Evolutionary conservation across 345 rosid genomes (phyloP), one percentile per base, ranked within the genome.

Genomic region (Cardamine occulta): DNA sequence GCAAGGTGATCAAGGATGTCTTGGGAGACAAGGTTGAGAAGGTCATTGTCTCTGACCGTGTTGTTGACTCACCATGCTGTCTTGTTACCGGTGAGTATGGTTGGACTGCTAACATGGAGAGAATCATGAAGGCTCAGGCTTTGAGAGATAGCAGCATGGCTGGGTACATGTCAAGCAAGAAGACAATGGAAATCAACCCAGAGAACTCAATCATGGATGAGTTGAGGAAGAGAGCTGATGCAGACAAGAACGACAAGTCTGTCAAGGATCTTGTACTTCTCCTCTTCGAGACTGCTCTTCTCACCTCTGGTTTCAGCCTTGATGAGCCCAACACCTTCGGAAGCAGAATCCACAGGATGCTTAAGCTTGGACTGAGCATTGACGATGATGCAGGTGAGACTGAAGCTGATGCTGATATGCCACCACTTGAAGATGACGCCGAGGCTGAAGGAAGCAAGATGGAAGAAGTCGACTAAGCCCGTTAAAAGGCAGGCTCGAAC

Each of bases 101-200:
- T 0, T 88, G 97, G 96, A 89, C 93, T 0, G 96, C 97, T 9
- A 89, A 91, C 87, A 91, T 91, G 97, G 96, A 91, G 72, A 89
- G 97, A 28, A 91, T 91, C 70, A 91, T 91, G 97, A 91, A 81
- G 80, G 95, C 97, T 0, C 97, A 89, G 63, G 97, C 97, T 0
- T 74, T 91, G 86, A 88, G 90, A 78, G 97, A 89, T 53, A 91
- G 28, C 82, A 86, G 86, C 88, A 91, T 91, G 97, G 97, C 85
- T n/a, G 91, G 96, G 1, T 91, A 91, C 81, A 88, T 91, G 96
- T 89, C 95, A 0, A 80, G 85, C 85, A 91, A 89, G 89, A 91
- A 91, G 82, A 91, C 97, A 0, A 89, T 88, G 97, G 95, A 89
- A 81, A 88, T 91, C 77, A 91, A 91, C 81, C 97, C 93, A 0